Conservation (phyloP, 768 basidiomycete species). For the Serendipita sp. region DNA sequence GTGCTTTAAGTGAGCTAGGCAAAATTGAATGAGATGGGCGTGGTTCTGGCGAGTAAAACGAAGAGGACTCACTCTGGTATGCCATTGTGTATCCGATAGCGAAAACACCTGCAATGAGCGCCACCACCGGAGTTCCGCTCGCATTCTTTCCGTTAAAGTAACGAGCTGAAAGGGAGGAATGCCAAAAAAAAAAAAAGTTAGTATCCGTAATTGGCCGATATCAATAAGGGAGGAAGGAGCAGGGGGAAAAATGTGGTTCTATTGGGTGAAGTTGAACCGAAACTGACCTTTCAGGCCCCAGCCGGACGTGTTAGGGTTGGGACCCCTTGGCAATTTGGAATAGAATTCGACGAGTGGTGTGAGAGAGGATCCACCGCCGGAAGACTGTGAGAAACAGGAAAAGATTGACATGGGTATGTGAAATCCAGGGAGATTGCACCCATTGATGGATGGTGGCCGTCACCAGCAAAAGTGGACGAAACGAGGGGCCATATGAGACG, state of each 20-base stretch:
- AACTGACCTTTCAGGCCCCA: slow-evolving; percentile 48
- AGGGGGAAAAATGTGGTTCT: background rate
- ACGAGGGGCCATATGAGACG: background rate
- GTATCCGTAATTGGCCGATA: background rate
- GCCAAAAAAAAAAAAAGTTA: background rate
- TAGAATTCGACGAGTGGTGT: slow-evolving; percentile 85
- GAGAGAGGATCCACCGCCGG: slow-evolving; percentile 63
- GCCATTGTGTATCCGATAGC: slow-evolving; percentile 73
- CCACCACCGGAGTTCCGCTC: slow-evolving; percentile 49
- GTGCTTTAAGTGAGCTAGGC: slow-evolving; percentile 32
- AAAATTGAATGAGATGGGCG: background rate
- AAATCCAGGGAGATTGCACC: background rate
- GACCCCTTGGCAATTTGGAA: slow-evolving; percentile 89
- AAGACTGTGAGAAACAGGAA: slow-evolving; percentile 31
- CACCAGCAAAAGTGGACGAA: background rate
- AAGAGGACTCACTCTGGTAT: slow-evolving; percentile 60
- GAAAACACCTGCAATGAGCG: slow-evolving; percentile 49
- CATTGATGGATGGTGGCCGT: background rate
- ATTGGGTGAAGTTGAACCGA: no score
- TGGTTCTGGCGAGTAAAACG: background rate
- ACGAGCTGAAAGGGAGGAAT: slow-evolving; percentile 18
- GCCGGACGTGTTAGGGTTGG: slow-evolving; percentile 38
- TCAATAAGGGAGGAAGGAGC: background rate
- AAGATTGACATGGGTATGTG: background rate
- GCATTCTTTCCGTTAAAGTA: slow-evolving; percentile 82